Conservation (phyloP, 2,329 filamentous ascomycete species). For the Colletotrichum sp. region DNA sequence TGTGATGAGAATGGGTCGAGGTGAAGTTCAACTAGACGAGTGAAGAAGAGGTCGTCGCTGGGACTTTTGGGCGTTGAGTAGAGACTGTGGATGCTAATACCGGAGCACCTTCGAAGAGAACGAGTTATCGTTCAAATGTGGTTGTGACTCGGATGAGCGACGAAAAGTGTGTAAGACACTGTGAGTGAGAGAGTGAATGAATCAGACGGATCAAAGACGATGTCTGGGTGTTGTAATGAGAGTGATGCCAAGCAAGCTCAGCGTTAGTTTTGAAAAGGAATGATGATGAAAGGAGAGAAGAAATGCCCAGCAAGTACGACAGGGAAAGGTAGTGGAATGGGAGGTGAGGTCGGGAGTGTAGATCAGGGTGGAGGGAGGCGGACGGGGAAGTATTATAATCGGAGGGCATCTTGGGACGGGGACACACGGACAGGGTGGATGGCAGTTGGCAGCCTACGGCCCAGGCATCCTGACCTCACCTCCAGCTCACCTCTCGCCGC, state of each 20-base stretch:
- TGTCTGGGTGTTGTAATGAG: slow-evolving; percentile 32
- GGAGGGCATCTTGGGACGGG: background rate
- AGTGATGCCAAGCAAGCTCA: slow-evolving; percentile 39
- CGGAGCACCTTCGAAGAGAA: slow-evolving; percentile 37
- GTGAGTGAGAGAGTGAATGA: slow-evolving; percentile 28
- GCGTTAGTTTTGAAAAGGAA: slow-evolving; percentile 16
- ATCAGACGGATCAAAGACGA: slow-evolving; percentile 30
- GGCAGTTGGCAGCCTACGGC: background rate
- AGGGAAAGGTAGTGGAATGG: slow-evolving; percentile 26
- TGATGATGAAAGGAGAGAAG: slow-evolving; percentile 17
- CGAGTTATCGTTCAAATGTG: slow-evolving; percentile 19
- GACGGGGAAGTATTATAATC: slow-evolving; percentile 14
- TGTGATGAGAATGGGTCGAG: background rate
- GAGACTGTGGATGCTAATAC: slow-evolving; percentile 32
- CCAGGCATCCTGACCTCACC: background rate
- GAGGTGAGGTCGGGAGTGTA: background rate
- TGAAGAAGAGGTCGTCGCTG: background rate
- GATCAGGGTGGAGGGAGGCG: background rate
- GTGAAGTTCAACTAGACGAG: background rate
- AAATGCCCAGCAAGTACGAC: slow-evolving; percentile 18
- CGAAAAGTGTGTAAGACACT: slow-evolving; percentile 14
- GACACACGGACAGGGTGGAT: background rate
- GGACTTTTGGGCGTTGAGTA: slow-evolving; percentile 6
- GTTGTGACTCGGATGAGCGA: slow-evolving; percentile 23
- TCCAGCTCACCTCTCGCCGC: background rate